phyloP scores from a whole-genome alignment of 495 filamentous ascomycete genomes.

The Lichina pygmaea region DNA sequence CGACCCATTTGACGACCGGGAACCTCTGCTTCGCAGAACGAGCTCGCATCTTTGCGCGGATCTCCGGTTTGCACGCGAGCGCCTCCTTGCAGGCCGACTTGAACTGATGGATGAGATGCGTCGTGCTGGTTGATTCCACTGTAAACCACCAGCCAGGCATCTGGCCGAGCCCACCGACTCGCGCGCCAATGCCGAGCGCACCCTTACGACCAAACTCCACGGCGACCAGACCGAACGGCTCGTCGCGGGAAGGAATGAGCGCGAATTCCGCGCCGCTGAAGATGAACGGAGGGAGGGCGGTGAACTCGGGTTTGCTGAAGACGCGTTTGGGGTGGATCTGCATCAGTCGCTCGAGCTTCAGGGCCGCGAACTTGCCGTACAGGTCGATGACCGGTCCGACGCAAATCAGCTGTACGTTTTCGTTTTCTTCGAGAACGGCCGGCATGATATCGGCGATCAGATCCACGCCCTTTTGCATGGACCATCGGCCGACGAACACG shows the following conservation, averaged over 20 bases:
- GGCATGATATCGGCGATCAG: slow-evolving; percentile 57
- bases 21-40: slow-evolving; percentile 54
- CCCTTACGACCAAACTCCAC: slow-evolving; percentile 62
- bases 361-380: slow-evolving; percentile 50
- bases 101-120: slow-evolving; percentile 47
- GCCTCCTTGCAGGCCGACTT: slow-evolving; percentile 39
- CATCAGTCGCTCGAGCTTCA: slow-evolving; percentile 50
- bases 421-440: slow-evolving; percentile 36
- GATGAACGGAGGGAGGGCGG: slow-evolving; percentile 42
- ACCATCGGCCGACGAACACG: slow-evolving; percentile 60
- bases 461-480: slow-evolving; percentile 54
- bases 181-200: slow-evolving; percentile 44
- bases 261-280: slow-evolving; percentile 62
- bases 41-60: slow-evolving; percentile 42
- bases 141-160: slow-evolving; percentile 65
- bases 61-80: slow-evolving; percentile 28
- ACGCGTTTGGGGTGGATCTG: slow-evolving; percentile 49
- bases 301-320: slow-evolving; percentile 54
- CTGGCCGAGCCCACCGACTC: slow-evolving; percentile 40
- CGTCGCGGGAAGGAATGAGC: slow-evolving; percentile 52
- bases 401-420: slow-evolving; percentile 41
- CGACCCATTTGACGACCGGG: slow-evolving; percentile 23
- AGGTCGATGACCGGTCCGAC: slow-evolving; percentile 54
- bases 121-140: slow-evolving; percentile 39
- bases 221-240: slow-evolving; percentile 59